phyloP scores from a whole-genome alignment of 2,329 filamentous ascomycete species.

The Trichoderma koningiopsis region DNA sequence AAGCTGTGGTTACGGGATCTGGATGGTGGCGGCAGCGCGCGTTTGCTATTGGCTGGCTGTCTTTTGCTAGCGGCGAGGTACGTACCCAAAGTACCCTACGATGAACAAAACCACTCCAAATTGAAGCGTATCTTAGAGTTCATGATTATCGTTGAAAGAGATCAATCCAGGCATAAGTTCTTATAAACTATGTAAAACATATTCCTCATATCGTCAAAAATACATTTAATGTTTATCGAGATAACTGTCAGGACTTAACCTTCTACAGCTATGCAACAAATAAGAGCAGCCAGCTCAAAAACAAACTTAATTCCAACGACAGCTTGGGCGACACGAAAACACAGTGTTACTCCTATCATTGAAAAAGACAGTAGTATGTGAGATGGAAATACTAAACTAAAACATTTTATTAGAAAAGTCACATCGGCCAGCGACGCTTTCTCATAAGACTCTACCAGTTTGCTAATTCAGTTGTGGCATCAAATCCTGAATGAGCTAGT shows the following conservation, averaged over 20 bases:
- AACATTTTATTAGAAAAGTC: not conserved
- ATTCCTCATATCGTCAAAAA: not conserved
- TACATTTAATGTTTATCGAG: not conserved
- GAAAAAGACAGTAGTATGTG: not conserved
- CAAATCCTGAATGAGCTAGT: not conserved
- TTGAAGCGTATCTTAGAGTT: not conserved
- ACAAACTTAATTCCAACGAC: not conserved
- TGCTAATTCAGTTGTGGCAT: not conserved
- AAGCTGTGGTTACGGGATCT: not conserved
- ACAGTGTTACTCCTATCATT: not conserved
- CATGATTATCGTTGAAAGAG: not conserved
- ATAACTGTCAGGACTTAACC: not conserved
- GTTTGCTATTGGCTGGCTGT: slow-evolving; percentile 4
- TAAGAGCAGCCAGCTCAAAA: not conserved
- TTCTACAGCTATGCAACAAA: not conserved
- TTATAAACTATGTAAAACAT: no score
- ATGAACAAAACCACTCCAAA: not conserved
- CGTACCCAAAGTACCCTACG: not conserved
- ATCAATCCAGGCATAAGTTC: not conserved
- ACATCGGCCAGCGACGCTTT: not conserved
- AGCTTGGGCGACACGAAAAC: not conserved
- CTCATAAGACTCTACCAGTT: not conserved
- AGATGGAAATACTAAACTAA: not conserved
- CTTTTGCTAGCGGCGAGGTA: not conserved
- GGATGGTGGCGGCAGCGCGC: not conserved